Conservation (phyloP, 805 yeast genomes). For the Teunomyces tritomae region DNA sequence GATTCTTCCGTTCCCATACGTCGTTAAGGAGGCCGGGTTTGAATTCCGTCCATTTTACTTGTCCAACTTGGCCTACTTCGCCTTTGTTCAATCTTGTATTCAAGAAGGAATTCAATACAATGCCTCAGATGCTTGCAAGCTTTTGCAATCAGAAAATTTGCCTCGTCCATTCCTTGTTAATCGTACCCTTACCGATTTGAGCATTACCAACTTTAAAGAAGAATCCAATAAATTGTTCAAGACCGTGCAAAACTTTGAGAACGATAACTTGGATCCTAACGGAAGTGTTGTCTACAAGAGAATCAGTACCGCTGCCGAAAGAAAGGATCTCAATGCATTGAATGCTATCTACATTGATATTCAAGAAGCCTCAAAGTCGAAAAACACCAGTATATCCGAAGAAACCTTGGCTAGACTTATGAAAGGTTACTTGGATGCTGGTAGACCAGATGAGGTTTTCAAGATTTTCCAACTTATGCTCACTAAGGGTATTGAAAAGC, state of each 20-base stretch:
- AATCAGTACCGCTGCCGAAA: slow-evolving; percentile 20
- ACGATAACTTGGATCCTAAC: slow-evolving; percentile 34
- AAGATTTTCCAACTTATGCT: slow-evolving; percentile 52
- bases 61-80: slow-evolving; percentile 30
- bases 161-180: slow-evolving; percentile 19
- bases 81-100: slow-evolving; percentile 31
- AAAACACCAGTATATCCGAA: slow-evolving; percentile 36
- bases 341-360: slow-evolving; percentile 23
- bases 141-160: slow-evolving; percentile 25
- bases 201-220: slow-evolving; percentile 7
- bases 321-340: slow-evolving; percentile 18
- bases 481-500: slow-evolving; percentile 31
- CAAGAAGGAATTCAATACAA: slow-evolving; percentile 21
- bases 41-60: slow-evolving; percentile 14
- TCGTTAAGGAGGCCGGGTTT: slow-evolving; percentile 7
- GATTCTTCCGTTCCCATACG: slow-evolving; percentile 5
- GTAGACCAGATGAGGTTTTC: slow-evolving; percentile 35
- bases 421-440: slow-evolving; percentile 42
- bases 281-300: slow-evolving; percentile 19
- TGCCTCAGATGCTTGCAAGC: slow-evolving; percentile 22
- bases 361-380: slow-evolving; percentile 20
- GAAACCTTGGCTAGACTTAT: slow-evolving; percentile 43
- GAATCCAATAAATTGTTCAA: slow-evolving; percentile 6
- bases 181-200: slow-evolving; percentile 15
- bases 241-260: slow-evolving; percentile 9